Evolutionary conservation across 441 rosid species (phyloP).

Genomic region (Erodium texanum): DNA sequence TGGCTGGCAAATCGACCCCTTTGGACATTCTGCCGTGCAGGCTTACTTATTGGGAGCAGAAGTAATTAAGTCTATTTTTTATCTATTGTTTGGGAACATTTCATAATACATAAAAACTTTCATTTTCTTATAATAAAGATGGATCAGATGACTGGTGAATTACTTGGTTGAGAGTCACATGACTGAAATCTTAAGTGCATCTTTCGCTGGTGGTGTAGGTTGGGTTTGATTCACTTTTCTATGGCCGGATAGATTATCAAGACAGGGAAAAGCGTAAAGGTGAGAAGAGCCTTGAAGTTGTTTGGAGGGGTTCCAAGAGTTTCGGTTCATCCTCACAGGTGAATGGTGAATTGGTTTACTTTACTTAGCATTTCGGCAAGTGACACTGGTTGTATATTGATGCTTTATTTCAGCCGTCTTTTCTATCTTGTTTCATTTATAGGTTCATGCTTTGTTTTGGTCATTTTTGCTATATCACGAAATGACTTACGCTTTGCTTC

Average conservation of each 20-base stretch:
- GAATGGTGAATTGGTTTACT: neutral
- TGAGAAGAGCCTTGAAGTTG: conserved; percentile 93
- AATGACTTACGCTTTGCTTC: neutral
- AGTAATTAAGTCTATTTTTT: conserved; percentile 23
- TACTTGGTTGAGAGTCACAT: neutral
- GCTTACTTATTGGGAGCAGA: conserved; percentile 96
- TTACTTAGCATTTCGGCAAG: neutral
- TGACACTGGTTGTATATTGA: neutral
- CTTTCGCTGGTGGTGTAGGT: conserved; percentile 34
- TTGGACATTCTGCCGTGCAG: conserved; percentile 98
- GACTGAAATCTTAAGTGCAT: neutral
- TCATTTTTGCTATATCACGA: neutral
- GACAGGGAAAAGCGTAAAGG: conserved; percentile 72
- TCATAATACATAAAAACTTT: neutral
- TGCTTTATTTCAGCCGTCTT: neutral
- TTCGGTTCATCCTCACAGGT: conserved; percentile 89
- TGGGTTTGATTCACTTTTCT: conserved; percentile 90
- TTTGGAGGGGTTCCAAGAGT: conserved; percentile 92
- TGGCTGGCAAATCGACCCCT: conserved; percentile 99
- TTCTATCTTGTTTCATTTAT: neutral
- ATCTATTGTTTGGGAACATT: neutral
- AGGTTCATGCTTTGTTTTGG: neutral
- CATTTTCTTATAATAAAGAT: neutral
- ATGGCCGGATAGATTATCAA: conserved; percentile 95
- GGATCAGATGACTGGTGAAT: neutral